phyloP scores from a whole-genome alignment of 1,284 basidiomycete species.

The Acaromyces ingoldii region DNA sequence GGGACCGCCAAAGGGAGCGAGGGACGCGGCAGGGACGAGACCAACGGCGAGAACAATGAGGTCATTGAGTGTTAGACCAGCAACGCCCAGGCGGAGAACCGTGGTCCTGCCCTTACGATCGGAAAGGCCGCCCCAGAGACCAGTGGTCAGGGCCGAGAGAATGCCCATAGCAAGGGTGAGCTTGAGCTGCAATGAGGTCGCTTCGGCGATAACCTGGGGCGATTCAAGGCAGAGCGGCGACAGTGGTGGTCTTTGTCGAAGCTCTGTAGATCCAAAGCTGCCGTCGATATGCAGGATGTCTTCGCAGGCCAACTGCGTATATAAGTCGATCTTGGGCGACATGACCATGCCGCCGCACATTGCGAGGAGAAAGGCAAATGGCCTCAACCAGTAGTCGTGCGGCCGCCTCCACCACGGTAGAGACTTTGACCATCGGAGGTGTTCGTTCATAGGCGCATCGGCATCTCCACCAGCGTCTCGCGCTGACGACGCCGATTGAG shows the following conservation, averaged over 20 bases:
- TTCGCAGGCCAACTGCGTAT: constrained; percentile 43
- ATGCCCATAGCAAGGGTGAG: constrained; percentile 74
- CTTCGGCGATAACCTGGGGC: not conserved
- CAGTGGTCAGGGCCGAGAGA: constrained; percentile 74
- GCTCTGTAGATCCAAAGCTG: constrained; percentile 6
- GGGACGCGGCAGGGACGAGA: constrained; percentile 21
- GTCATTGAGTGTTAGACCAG: constrained; percentile 71
- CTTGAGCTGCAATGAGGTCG: constrained; percentile 18
- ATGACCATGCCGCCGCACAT: constrained; percentile 38
- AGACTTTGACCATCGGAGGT: constrained; percentile 1
- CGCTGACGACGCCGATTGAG: not conserved
- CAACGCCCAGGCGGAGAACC: constrained; percentile 66
- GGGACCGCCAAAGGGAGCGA: constrained; percentile 55
- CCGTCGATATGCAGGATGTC: constrained; percentile 19
- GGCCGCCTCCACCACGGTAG: constrained; percentile 40
- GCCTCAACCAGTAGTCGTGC: constrained; percentile 35
- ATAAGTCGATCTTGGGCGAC: constrained; percentile 41
- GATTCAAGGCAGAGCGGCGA: not conserved
- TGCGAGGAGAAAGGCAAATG: constrained; percentile 34
- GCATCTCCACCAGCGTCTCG: not conserved
- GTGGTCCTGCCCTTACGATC: constrained; percentile 71
- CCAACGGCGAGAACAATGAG: constrained; percentile 45
- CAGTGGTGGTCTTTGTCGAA: constrained; percentile 1
- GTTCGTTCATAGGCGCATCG: constrained; percentile 11
- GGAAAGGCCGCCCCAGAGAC: constrained; percentile 79